A percentile compares a stretch with the other conserved stretches of the same genome.
Evolutionary conservation across 192 early-diverging fungal genomes (phyloP).

Genomic region (Phlyctochytrium planicorne): DNA sequence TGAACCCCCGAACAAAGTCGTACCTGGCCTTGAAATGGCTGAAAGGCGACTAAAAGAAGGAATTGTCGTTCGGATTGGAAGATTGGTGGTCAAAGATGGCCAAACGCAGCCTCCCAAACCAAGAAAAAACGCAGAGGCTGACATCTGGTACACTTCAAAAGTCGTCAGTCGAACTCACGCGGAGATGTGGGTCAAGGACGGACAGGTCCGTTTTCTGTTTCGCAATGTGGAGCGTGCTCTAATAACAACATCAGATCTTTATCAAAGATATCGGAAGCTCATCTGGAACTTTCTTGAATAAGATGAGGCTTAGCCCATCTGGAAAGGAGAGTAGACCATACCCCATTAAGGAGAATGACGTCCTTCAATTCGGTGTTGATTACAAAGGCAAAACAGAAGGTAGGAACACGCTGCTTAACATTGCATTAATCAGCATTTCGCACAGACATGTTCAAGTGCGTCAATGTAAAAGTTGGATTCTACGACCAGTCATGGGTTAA

Average conservation of each 20-base stretch:
- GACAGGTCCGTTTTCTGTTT: conserved; percentile 40
- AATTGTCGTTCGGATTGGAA: conserved; percentile 38
- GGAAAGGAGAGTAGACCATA: conserved; percentile 80
- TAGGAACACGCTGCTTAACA: conserved; percentile 5
- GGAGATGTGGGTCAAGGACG: conserved; percentile 85
- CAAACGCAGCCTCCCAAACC: conserved; percentile 31
- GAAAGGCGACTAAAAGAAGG: conserved; percentile 52
- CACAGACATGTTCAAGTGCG: conserved; percentile 50
- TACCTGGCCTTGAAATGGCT: conserved; percentile 40
- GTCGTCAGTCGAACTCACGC: conserved; percentile 92
- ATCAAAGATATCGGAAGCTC: conserved; percentile 95
- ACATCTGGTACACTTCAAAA: conserved; percentile 67
- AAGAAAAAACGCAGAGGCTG: conserved; percentile 33
- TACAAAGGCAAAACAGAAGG: conserved; percentile 59
- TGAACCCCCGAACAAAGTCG: conserved; percentile 31
- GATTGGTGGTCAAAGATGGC: conserved; percentile 50
- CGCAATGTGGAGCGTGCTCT: too few species aligned
- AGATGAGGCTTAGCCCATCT: conserved; percentile 85
- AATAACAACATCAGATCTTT: conserved; percentile 67
- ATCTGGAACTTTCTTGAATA: conserved; percentile 97
- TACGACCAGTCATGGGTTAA: conserved; percentile 53
- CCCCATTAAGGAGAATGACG: conserved; percentile 63
- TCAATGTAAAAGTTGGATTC: conserved; percentile 47
- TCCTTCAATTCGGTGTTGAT: conserved; percentile 59
- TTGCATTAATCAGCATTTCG: conserved; percentile 10